Evolutionary conservation across 2,329 filamentous ascomycete genomes (phyloP).

Genomic region (Shiraia sp.): DNA sequence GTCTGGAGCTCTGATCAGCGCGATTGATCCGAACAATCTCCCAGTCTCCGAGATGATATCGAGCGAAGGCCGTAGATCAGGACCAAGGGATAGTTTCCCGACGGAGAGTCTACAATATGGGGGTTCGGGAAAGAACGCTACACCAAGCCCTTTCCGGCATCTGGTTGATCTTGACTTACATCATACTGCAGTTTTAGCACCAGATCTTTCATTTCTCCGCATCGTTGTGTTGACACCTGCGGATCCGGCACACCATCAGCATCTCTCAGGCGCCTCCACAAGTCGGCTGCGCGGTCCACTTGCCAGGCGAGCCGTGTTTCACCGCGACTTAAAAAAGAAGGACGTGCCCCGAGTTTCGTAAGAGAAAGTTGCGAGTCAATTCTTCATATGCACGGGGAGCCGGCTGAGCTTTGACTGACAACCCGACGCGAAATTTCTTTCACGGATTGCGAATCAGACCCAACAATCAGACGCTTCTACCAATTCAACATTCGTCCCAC

Average conservation of each 20-base stretch:
- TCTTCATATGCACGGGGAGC: slow-evolving; percentile 14
- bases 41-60: slow-evolving; percentile 20
- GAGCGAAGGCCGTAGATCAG: slow-evolving; percentile 19
- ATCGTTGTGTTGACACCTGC: slow-evolving; percentile 10
- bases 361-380: slow-evolving; percentile 14
- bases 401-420: slow-evolving; percentile 12
- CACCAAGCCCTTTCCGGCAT: slow-evolving; percentile 7
- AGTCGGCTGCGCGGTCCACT: slow-evolving; percentile 12
- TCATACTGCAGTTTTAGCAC: slow-evolving; percentile 19
- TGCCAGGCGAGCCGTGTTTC: slow-evolving; percentile 10
- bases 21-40: slow-evolving; percentile 22
- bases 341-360: slow-evolving; percentile 20
- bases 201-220: slow-evolving; percentile 23
- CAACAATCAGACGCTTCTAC: slow-evolving; percentile 18
- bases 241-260: slow-evolving; percentile 18
- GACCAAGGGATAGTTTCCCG: slow-evolving; percentile 20
- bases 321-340: slow-evolving; percentile 25
- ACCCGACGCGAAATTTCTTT: slow-evolving; percentile 14
- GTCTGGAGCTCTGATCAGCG: neutral
- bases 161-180: slow-evolving; percentile 14
- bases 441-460: slow-evolving; percentile 21
- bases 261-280: slow-evolving; percentile 4
- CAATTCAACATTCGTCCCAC: slow-evolving; percentile 12
- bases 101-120: slow-evolving; percentile 15
- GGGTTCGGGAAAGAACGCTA: slow-evolving; percentile 10